phyloP scores from a whole-genome alignment of 2,329 filamentous ascomycete genomes.

The Colletotrichum higginsianum region DNA sequence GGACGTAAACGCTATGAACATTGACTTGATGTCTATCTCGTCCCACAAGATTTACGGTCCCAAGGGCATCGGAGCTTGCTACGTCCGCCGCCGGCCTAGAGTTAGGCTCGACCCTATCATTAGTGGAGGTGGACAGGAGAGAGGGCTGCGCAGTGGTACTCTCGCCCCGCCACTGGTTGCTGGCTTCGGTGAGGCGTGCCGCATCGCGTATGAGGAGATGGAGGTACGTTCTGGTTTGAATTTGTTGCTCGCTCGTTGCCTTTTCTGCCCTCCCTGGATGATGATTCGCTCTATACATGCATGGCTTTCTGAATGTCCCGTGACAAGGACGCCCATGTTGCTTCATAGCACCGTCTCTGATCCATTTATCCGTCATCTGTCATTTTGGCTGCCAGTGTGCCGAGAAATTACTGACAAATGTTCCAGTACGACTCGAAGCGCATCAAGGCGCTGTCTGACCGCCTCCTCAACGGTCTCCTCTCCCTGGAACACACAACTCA shows the following conservation, averaged over 20 bases:
- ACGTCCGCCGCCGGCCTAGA: slow-evolving; percentile 90
- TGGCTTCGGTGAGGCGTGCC: slow-evolving; percentile 95
- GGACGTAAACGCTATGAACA: slow-evolving; percentile 97
- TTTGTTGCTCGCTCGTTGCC: slow-evolving; percentile 33
- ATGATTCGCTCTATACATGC: slow-evolving; percentile 90
- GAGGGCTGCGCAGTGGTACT: slow-evolving; percentile 94
- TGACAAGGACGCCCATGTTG: slow-evolving; percentile 73
- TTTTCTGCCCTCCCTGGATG: slow-evolving; percentile 59
- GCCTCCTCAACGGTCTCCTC: slow-evolving; percentile 85
- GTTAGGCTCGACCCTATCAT: slow-evolving; percentile 97
- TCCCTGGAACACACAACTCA: slow-evolving; percentile 92
- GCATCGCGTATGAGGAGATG: slow-evolving; percentile 92
- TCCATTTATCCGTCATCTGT: slow-evolving; percentile 41
- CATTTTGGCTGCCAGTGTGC: slow-evolving; percentile 5
- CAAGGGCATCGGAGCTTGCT: slow-evolving; percentile 97
- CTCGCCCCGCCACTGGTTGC: slow-evolving; percentile 90
- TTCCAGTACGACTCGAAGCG: slow-evolving; percentile 90
- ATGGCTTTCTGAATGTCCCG: slow-evolving; percentile 88
- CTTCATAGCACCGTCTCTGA: slow-evolving; percentile 80
- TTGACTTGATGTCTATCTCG: slow-evolving; percentile 98
- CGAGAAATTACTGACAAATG: slow-evolving; percentile 9
- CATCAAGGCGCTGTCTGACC: slow-evolving; percentile 86
- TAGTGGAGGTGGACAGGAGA: slow-evolving; percentile 94
- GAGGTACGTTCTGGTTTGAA: slow-evolving; percentile 73
- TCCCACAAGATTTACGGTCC: slow-evolving; percentile 99